Evolutionary conservation across 176 grass and related monocot species (phyloP), one percentile per base, ranked within the genome.

Genomic region (Areca catechu): DNA sequence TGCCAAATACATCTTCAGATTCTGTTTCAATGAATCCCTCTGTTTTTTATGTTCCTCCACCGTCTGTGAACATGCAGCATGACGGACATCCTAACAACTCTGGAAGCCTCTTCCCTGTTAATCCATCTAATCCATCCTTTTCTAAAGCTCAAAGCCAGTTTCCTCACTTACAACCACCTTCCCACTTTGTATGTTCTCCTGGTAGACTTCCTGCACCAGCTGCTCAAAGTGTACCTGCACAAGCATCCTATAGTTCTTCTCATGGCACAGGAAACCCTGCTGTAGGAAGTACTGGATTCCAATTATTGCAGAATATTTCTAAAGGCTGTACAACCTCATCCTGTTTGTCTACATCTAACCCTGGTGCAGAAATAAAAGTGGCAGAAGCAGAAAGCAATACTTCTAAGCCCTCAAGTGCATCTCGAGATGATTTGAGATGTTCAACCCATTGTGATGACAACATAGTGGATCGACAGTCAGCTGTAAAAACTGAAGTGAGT

Each of bases 1-100:
- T 70, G 75, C 71, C 54, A 15, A 53, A 51, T 7, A 48, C 68
- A 60, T 57, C 75, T 59, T 50, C 60, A 22, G 56, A 28, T 73
- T 56, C 63, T 50, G 62, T 62, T 22, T 30, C 71, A 43, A 66
- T 69, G 58, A 57, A 57, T 72, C 60, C 74, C 17, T 20, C 55
- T 24, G 48, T 9, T 50, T 60, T 51, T 24, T 62, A n/a, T 56
- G 51, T 66, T 76, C 68, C 59, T 58, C 58, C 51, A 29, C 65
- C 63, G 22, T 54, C 55, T 16, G 67, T 67, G 60, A 24, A 58
- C 20, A 48, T 27, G 28, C 53, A 54, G 30, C 25, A 53, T 54
- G 55, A 70, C 50, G 66, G 20, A 28, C 54, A 28, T 20, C 48
- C 63, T 75, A 62, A 63, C 28, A 43, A 50, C 67, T 14, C 61